These are phyloP conservation scores for Monosiga brevicollis DNA, from an alignment of 78 protist genomes.

Conservation along the genomic window DNA sequence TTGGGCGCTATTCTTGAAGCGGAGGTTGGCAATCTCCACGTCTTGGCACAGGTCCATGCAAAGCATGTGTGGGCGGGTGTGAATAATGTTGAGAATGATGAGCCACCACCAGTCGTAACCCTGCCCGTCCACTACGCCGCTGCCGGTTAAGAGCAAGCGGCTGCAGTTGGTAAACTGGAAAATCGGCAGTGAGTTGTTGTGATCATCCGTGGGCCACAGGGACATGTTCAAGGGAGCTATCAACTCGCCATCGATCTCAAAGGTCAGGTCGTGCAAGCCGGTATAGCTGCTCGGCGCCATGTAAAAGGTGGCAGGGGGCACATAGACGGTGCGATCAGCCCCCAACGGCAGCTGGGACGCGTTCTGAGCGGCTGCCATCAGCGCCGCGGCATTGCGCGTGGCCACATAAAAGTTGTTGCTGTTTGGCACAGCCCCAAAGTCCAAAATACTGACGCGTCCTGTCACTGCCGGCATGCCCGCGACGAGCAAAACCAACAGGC, in stretches of 20 bases:
- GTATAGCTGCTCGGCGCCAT: too few species aligned
- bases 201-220: background rate
- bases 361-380: background rate
- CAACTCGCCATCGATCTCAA: background rate
- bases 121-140: conserved; percentile 11
- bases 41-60: background rate
- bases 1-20: background rate
- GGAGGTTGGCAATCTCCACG: background rate
- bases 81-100: background rate
- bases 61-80: background rate
- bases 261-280: background rate
- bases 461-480: too few species aligned
- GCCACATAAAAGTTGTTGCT: background rate
- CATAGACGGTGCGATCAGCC: background rate
- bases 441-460: too few species aligned
- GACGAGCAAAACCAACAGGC: too few species aligned
- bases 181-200: background rate
- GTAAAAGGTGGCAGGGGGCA: conserved; percentile 3
- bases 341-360: background rate
- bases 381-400: background rate
- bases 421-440: conserved; percentile 4
- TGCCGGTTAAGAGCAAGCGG: background rate
- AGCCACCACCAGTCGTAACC: conserved; percentile 19
- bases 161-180: background rate
- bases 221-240: background rate